Conservation (phyloP, 805 yeast species). For the Cyberlindnera galapagoensis region DNA sequence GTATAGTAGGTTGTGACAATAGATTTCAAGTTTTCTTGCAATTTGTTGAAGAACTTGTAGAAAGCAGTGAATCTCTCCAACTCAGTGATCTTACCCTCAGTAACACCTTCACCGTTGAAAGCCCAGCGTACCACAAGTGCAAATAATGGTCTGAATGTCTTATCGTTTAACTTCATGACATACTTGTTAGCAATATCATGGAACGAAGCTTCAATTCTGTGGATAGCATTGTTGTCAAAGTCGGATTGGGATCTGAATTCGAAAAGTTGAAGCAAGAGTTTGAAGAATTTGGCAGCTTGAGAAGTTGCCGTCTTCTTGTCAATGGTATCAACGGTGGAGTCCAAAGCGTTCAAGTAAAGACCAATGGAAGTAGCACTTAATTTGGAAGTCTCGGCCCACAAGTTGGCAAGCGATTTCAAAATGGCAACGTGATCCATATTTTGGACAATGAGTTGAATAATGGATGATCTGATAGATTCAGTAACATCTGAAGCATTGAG, state of each 20-base stretch:
- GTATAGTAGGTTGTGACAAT: constrained; percentile 86
- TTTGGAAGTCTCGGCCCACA: constrained; percentile 47
- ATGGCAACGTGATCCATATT: constrained; percentile 63
- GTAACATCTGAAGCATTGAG: constrained; percentile 55
- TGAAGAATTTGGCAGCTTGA: constrained; percentile 61
- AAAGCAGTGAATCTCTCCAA: constrained; percentile 62
- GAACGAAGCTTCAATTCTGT: constrained; percentile 73
- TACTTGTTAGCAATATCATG: constrained; percentile 66
- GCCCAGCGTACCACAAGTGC: constrained; percentile 90
- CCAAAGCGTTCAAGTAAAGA: constrained; percentile 61
- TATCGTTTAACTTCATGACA: constrained; percentile 90
- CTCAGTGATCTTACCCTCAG: constrained; percentile 37
- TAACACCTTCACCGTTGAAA: constrained; percentile 70
- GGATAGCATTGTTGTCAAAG: constrained; percentile 66
- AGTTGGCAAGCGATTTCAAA: constrained; percentile 50
- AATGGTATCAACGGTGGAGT: constrained; percentile 54
- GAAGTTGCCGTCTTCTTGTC: constrained; percentile 73
- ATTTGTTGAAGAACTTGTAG: constrained; percentile 77
- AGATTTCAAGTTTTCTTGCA: constrained; percentile 78
- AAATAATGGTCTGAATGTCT: constrained; percentile 87
- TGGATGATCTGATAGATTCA: constrained; percentile 50
- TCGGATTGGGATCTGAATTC: constrained; percentile 56
- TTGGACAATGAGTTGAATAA: constrained; percentile 54
- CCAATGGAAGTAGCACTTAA: constrained; percentile 50
- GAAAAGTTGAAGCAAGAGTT: constrained; percentile 61